Evolutionary conservation across 345 rosid genomes (phyloP).

Genomic region (Brassica nigra): DNA sequence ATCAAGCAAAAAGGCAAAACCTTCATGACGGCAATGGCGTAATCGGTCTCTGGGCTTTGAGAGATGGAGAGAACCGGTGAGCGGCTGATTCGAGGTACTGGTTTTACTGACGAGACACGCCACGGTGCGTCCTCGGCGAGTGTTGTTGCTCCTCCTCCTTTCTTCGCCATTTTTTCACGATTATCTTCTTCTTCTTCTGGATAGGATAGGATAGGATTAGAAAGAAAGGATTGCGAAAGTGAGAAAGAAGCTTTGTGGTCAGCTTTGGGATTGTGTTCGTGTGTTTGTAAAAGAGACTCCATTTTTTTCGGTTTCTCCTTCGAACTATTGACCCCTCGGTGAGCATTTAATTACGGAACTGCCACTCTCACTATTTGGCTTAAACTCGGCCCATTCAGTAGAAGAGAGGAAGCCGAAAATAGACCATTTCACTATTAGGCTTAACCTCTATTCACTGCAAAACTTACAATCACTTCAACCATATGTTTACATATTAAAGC

Average conservation of each 20-base stretch:
- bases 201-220: slow-evolving; percentile 23
- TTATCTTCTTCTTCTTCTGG: slow-evolving; percentile 7
- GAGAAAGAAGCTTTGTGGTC: slow-evolving; percentile 30
- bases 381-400: not conserved
- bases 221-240: slow-evolving; percentile 10
- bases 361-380: not conserved
- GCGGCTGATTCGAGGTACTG: slow-evolving; percentile 74
- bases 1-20: slow-evolving; percentile 23
- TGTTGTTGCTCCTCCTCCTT: slow-evolving; percentile 45
- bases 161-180: slow-evolving; percentile 53
- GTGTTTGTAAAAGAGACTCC: slow-evolving; percentile 23
- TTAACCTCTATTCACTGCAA: not conserved
- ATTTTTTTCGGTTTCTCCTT: slow-evolving; percentile 31
- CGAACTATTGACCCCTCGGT: not conserved
- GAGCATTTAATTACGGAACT: not conserved
- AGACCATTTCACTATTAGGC: not conserved
- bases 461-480: slow-evolving; percentile 14
- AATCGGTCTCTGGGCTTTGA: slow-evolving; percentile 52
- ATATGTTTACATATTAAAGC: not conserved
- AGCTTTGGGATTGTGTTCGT: slow-evolving; percentile 42
- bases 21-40: slow-evolving; percentile 74
- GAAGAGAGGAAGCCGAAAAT: not conserved
- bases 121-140: slow-evolving; percentile 84
- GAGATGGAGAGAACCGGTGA: slow-evolving; percentile 65
- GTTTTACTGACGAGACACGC: slow-evolving; percentile 65